phyloP scores from a whole-genome alignment of 495 filamentous ascomycete species.

The Penicillium psychrofluorescens region DNA sequence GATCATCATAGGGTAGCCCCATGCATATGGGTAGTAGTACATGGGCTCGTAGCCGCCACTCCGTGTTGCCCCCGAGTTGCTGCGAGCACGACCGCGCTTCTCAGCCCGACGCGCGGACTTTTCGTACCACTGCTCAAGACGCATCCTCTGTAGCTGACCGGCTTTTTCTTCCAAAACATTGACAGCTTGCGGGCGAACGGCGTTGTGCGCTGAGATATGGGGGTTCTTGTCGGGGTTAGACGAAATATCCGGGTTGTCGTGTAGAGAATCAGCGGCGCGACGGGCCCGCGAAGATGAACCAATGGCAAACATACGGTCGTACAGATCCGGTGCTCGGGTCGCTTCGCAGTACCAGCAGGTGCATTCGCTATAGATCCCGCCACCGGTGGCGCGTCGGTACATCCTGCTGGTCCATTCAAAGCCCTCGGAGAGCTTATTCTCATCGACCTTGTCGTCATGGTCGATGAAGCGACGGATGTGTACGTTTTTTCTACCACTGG shows the following conservation, averaged over 20 bases:
- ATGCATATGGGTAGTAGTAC: constrained; percentile 25
- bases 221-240: constrained; percentile 53
- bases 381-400: constrained; percentile 53
- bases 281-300: constrained; percentile 24
- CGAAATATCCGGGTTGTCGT: constrained; percentile 46
- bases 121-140: constrained; percentile 46
- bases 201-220: constrained; percentile 69
- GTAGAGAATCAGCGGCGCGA: constrained; percentile 37
- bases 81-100: constrained; percentile 44
- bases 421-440: constrained; percentile 47
- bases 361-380: constrained; percentile 68
- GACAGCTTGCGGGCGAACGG: constrained; percentile 21
- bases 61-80: constrained; percentile 23
- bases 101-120: constrained; percentile 54
- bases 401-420: constrained; percentile 70
- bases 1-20: constrained; percentile 42
- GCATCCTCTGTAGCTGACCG: constrained; percentile 13
- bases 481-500: neutral
- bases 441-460: constrained; percentile 82
- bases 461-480: constrained; percentile 54
- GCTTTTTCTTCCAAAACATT: constrained; percentile 2
- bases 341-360: constrained; percentile 89
- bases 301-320: constrained; percentile 33
- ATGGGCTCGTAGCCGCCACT: constrained; percentile 21
- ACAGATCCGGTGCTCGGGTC: constrained; percentile 51